phyloP scores from a whole-genome alignment of 2,329 filamentous ascomycete species.

The Chaetomium sp. region DNA sequence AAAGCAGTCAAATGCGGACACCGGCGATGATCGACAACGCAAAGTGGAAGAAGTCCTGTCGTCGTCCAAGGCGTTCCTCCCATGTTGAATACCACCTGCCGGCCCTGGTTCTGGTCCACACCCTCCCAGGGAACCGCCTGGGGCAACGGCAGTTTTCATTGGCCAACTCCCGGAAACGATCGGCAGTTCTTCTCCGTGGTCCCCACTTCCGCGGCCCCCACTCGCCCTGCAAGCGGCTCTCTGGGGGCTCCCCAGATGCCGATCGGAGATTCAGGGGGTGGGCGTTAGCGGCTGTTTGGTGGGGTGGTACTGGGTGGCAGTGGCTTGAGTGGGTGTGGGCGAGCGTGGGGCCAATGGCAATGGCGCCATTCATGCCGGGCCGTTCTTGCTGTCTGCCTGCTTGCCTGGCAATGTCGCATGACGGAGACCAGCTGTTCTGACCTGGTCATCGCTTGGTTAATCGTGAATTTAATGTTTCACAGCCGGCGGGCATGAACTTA shows the following conservation, averaged over 20 bases:
- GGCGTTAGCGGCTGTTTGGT: not conserved
- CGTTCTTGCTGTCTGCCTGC: not conserved
- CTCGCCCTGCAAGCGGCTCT: not conserved
- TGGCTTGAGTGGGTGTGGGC: too few relatives aligned
- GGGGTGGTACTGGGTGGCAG: too few relatives aligned
- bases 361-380: slow-evolving; percentile 14
- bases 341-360: slow-evolving; percentile 9
- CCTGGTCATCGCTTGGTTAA: not conserved
- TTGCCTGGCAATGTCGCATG: slow-evolving; percentile 12
- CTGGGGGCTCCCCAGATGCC: slow-evolving; percentile 6
- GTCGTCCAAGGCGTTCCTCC: not conserved
- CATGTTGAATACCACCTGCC: slow-evolving; percentile 17
- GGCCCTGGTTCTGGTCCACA: slow-evolving; percentile 2
- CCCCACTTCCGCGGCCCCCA: not conserved
- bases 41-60: not conserved
- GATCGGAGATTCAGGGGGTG: not conserved
- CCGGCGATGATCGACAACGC: too few relatives aligned
- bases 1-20: too few relatives aligned
- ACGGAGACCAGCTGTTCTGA: not conserved
- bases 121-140: not conserved
- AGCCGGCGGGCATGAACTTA: too few relatives aligned
- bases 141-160: not conserved
- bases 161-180: slow-evolving; percentile 1
- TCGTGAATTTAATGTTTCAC: too few relatives aligned
- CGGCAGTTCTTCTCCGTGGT: slow-evolving; percentile 11